Evolutionary conservation across 805 yeast species (phyloP).

Genomic region (Saccharomyces eubayanus): DNA sequence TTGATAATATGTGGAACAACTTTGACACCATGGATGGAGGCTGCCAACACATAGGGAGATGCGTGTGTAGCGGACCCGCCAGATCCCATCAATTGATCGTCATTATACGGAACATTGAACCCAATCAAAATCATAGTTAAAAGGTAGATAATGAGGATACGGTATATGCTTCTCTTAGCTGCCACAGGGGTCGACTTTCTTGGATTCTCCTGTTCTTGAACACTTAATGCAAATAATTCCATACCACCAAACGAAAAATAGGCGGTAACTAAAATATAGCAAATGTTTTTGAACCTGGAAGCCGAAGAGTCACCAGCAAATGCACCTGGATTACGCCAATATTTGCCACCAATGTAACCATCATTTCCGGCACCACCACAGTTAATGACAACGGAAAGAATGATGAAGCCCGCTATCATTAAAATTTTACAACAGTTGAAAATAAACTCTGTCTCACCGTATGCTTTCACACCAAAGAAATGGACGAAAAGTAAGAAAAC

Average conservation of each 20-base stretch:
- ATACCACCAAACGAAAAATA: constrained; percentile 61
- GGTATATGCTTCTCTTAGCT: constrained; percentile 57
- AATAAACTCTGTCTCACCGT: constrained; percentile 60
- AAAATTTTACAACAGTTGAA: constrained; percentile 48
- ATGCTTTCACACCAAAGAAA: constrained; percentile 54
- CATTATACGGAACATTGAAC: constrained; percentile 51
- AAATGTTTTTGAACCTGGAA: constrained; percentile 50
- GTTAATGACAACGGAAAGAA: constrained; percentile 46
- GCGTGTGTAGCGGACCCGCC: constrained; percentile 46
- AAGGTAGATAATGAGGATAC: constrained; percentile 52
- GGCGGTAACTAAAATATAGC: constrained; percentile 55
- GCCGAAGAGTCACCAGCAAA: constrained; percentile 25
- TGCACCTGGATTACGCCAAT: constrained; percentile 54
- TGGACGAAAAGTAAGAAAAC: constrained; percentile 43
- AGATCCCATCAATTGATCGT: constrained; percentile 41
- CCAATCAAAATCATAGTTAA: constrained; percentile 47
- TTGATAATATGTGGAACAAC: constrained; percentile 68
- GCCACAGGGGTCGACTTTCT: constrained; percentile 56
- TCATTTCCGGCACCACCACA: constrained; percentile 52
- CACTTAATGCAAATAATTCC: constrained; percentile 56
- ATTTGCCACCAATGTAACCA: constrained; percentile 50
- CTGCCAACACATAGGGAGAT: constrained; percentile 72
- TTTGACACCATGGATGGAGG: constrained; percentile 49
- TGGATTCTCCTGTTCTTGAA: constrained; percentile 55
- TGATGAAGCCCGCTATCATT: constrained; percentile 51